Conservation (phyloP, 352 stramenopile species). For the Pythium plurisporium region DNA sequence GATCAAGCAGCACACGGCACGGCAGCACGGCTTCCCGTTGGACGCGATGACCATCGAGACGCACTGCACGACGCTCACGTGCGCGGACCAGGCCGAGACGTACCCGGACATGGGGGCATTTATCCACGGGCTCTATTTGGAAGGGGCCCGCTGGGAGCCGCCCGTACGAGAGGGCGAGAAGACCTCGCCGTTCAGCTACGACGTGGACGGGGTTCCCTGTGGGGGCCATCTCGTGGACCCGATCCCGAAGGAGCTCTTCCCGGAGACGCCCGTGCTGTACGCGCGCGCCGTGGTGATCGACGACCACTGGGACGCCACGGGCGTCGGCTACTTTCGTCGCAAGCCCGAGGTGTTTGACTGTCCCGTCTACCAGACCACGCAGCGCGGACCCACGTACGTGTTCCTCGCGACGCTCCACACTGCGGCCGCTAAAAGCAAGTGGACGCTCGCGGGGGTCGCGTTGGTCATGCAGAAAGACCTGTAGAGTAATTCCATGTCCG, state of each 20-base stretch:
- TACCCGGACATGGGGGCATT: conserved; percentile 87
- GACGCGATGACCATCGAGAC: conserved; percentile 94
- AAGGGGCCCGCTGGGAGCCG: conserved; percentile 90
- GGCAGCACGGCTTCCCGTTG: conserved; percentile 79
- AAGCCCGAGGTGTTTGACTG: conserved; percentile 90
- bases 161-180: conserved; percentile 72
- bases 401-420: conserved; percentile 95
- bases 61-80: conserved; percentile 83
- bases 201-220: conserved; percentile 85
- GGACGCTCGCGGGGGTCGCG: conserved; percentile 90
- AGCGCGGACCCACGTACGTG: conserved; percentile 93
- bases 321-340: conserved; percentile 92
- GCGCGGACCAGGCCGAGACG: conserved; percentile 55
- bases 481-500: background rate
- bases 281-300: conserved; percentile 92
- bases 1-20: conserved; percentile 84
- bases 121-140: conserved; percentile 93
- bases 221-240: conserved; percentile 86
- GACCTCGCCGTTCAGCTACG: conserved; percentile 68
- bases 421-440: conserved; percentile 78
- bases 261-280: conserved; percentile 87
- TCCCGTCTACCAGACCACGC: conserved; percentile 95
- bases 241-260: conserved; percentile 92
- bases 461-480: conserved; percentile 92
- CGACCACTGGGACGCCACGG: conserved; percentile 90